These are phyloP conservation scores for Drechslera avenae DNA, from an alignment of 2,329 filamentous ascomycete genomes.

Conservation along the genomic window DNA sequence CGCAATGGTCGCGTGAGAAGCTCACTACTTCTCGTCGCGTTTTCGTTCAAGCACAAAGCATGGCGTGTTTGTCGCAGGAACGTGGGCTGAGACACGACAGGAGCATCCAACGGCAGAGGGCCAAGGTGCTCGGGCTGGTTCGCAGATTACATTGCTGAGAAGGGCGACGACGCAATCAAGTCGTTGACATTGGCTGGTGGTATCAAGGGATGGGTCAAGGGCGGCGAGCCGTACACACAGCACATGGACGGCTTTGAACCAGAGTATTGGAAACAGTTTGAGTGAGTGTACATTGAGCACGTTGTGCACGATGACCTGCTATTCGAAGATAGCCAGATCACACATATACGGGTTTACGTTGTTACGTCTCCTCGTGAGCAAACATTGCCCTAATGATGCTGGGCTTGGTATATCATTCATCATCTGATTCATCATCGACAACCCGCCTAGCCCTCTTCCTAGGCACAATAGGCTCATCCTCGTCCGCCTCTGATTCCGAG, in stretches of 20 bases:
- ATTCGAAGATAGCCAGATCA: no score
- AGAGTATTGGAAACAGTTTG: slow-evolving; percentile 50
- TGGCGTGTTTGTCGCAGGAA: background rate
- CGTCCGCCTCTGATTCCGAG: slow-evolving; percentile 30
- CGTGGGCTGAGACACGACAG: slow-evolving; percentile 29
- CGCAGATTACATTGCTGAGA: slow-evolving; percentile 42
- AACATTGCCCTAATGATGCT: background rate
- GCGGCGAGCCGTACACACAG: slow-evolving; percentile 45
- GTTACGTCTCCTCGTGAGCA: no score
- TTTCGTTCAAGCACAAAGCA: background rate
- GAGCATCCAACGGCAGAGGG: slow-evolving; percentile 42
- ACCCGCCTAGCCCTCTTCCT: slow-evolving; percentile 37
- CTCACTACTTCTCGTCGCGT: slow-evolving; percentile 9
- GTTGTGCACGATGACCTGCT: no score
- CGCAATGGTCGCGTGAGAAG: slow-evolving; percentile 28
- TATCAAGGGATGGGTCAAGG: slow-evolving; percentile 54
- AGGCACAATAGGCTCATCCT: slow-evolving; percentile 27
- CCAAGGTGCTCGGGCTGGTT: slow-evolving; percentile 47
- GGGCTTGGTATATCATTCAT: slow-evolving; percentile 19
- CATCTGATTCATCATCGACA: slow-evolving; percentile 42
- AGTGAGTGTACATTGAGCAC: slow-evolving; percentile 5
- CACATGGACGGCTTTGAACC: slow-evolving; percentile 50
- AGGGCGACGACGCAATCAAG: slow-evolving; percentile 47
- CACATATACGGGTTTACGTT: no score
- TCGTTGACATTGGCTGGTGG: slow-evolving; percentile 52